phyloP scores from a whole-genome alignment of 1,139 yeast species.

The Blastobotrys elegans region DNA sequence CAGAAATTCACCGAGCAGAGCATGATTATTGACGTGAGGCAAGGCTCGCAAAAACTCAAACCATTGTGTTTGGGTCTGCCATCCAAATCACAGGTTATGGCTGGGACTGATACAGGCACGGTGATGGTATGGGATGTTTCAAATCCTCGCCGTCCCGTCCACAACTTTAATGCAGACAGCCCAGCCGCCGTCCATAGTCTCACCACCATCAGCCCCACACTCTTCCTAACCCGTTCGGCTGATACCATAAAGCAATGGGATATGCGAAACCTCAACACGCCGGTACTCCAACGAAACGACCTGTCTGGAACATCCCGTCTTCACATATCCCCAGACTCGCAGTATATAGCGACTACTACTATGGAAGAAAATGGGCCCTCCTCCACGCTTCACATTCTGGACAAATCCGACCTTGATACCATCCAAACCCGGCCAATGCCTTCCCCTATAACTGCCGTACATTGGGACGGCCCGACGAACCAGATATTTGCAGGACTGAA shows the following conservation, averaged over 20 bases:
- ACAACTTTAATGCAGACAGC: constrained; percentile 22
- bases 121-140: constrained; percentile 31
- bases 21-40: constrained; percentile 31
- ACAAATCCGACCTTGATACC: constrained; percentile 35
- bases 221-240: constrained; percentile 26
- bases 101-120: constrained; percentile 30
- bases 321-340: constrained; percentile 17
- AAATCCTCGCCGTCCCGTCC: constrained; percentile 32
- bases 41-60: constrained; percentile 21
- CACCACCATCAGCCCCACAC: not conserved
- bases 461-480: constrained; percentile 32
- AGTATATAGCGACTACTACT: constrained; percentile 21
- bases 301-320: not conserved
- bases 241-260: constrained; percentile 37
- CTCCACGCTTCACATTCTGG: constrained; percentile 33
- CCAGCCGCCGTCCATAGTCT: not conserved
- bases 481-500: constrained; percentile 37
- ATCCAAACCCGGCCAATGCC: constrained; percentile 25
- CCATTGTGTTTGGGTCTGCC: too few relatives aligned
- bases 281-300: constrained; percentile 29
- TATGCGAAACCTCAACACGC: constrained; percentile 31
- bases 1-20: constrained; percentile 25
- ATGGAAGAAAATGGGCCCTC: constrained; percentile 25
- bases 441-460: constrained; percentile 25
- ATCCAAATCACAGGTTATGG: constrained; percentile 23